These are phyloP conservation scores for Apiotrichum akiyoshidainum DNA, from an alignment of 1,284 basidiomycete genomes.

Conservation along the genomic window DNA sequence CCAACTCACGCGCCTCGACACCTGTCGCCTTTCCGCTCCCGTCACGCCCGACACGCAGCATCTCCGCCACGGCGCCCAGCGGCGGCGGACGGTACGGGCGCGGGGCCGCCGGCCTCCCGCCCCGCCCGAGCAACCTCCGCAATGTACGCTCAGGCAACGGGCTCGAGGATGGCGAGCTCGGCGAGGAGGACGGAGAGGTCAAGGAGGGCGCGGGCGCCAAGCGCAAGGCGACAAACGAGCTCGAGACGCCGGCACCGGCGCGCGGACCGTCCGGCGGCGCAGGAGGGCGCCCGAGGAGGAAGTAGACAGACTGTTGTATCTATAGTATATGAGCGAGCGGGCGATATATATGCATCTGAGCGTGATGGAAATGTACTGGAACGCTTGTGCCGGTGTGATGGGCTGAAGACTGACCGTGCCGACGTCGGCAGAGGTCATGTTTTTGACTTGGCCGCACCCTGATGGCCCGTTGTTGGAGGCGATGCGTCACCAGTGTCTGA, in stretches of 20 bases:
- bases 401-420: no score
- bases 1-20: constrained; percentile 10
- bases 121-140: constrained; percentile 10
- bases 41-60: not conserved
- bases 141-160: not conserved
- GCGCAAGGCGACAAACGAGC: constrained; percentile 10
- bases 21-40: constrained; percentile 7
- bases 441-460: no score
- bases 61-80: not conserved
- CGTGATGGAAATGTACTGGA: no score
- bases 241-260: not conserved
- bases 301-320: constrained; percentile 3
- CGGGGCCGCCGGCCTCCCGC: constrained; percentile 4
- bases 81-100: not conserved
- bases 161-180: constrained; percentile 4
- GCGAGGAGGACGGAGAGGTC: constrained; percentile 15
- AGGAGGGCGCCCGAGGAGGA: not conserved
- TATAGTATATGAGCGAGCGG: not conserved
- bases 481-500: no score
- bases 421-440: no score
- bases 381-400: no score
- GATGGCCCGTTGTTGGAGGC: no score
- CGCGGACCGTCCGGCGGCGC: not conserved
- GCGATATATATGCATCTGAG: not conserved
- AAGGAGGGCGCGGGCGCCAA: constrained; percentile 8